phyloP scores from a whole-genome alignment of 768 basidiomycete species.

The Tephrocybe sp. region DNA sequence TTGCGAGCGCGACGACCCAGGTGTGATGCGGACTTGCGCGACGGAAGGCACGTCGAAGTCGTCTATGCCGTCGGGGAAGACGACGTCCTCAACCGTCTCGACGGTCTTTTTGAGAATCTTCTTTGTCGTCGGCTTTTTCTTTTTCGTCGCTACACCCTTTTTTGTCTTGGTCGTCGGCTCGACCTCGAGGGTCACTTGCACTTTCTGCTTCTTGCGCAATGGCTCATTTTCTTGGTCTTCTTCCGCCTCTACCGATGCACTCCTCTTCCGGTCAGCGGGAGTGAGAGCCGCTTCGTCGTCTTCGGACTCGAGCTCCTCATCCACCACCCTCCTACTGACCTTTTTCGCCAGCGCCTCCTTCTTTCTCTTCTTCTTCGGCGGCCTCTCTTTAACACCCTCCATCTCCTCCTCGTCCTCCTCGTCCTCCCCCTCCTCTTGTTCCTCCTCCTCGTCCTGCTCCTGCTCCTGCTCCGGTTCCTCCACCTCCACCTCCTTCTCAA shows the following conservation, averaged over 20 bases:
- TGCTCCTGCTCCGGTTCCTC: slow-evolving; percentile 39
- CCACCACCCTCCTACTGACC: slow-evolving; percentile 31
- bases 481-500: slow-evolving; percentile 25
- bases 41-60: slow-evolving; percentile 46
- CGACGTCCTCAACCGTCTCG: slow-evolving; percentile 42
- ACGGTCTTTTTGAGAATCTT: slow-evolving; percentile 31
- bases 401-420: slow-evolving; percentile 33
- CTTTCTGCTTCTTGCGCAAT: slow-evolving; percentile 42
- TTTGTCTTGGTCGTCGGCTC: slow-evolving; percentile 29
- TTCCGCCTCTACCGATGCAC: slow-evolving; percentile 51
- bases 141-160: slow-evolving; percentile 34
- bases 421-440: slow-evolving; percentile 33
- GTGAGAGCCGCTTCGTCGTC: slow-evolving; percentile 60
- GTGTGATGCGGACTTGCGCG: slow-evolving; percentile 45
- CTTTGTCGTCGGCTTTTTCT: slow-evolving; percentile 40
- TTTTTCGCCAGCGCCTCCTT: slow-evolving; percentile 46
- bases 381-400: slow-evolving; percentile 26
- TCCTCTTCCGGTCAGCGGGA: slow-evolving; percentile 41
- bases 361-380: slow-evolving; percentile 35
- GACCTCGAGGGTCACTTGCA: slow-evolving; percentile 23
- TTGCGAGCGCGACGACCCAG: slow-evolving; percentile 42
- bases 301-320: slow-evolving; percentile 58
- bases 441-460: slow-evolving; percentile 27
- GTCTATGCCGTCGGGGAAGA: slow-evolving; percentile 46
- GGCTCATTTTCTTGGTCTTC: slow-evolving; percentile 35